Percentiles rank a stretch among this genome's conserved stretches.
Conservation (phyloP, 306 rosid species). For the Begonia masoniana region DNA sequence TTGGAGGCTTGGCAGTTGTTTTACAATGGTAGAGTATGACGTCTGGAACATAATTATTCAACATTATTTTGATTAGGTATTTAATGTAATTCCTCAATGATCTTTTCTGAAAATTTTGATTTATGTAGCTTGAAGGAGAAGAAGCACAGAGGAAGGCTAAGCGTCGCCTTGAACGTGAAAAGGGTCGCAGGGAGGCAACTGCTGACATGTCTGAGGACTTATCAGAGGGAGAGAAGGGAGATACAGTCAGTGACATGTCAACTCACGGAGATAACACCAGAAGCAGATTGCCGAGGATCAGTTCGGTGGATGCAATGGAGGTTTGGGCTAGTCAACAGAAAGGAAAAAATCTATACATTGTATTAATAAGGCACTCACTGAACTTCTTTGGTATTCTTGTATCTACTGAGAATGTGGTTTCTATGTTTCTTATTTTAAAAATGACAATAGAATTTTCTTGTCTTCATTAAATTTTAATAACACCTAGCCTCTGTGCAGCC, state of each 20-base stretch:
- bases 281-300: conserved; percentile 24
- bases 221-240: conserved; percentile 53
- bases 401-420: background rate
- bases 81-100: background rate
- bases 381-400: conserved; percentile 5
- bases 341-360: conserved; percentile 41
- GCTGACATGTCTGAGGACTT: conserved; percentile 60
- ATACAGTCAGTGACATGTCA: conserved; percentile 21
- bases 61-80: background rate
- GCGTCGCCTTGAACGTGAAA: conserved; percentile 36
- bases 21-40: no score
- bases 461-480: conserved; percentile 9
- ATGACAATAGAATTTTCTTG: background rate
- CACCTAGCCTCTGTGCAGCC: conserved; percentile 27
- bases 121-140: conserved; percentile 40
- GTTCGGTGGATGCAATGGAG: conserved; percentile 38
- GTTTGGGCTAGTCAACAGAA: conserved; percentile 34
- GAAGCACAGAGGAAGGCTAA: conserved; percentile 27
- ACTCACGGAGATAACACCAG: conserved; percentile 19
- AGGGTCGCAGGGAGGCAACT: conserved; percentile 39
- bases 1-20: no score
- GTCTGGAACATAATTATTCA: no score
- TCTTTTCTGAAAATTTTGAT: background rate
- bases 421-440: conserved; percentile 2
- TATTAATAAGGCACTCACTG: conserved; percentile 33